A percentile compares a stretch with the other conserved stretches of the same genome.
Conservation (phyloP, 345 rosid genomes). For the Populus euphratica region DNA sequence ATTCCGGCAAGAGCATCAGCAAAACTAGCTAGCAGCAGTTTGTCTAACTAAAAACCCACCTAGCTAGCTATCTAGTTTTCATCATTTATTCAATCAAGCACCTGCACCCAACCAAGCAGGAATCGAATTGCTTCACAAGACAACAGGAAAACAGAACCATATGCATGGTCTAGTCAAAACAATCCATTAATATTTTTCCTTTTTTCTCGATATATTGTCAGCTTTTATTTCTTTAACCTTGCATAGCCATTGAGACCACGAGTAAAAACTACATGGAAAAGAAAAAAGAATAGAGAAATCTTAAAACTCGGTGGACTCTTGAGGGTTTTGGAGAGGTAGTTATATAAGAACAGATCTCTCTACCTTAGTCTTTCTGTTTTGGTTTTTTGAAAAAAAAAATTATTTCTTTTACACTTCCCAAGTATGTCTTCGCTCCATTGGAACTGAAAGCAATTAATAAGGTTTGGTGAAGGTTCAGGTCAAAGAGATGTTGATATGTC, state of each 20-base stretch:
- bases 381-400: not conserved
- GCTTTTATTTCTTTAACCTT: not conserved
- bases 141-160: not conserved
- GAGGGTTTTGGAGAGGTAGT: not conserved
- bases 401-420: not conserved
- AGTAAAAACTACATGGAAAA: not conserved
- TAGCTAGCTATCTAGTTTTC: not conserved
- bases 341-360: not conserved
- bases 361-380: not conserved
- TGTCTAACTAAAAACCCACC: not conserved
- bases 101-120: not conserved
- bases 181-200: not conserved
- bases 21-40: not conserved
- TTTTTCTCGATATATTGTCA: not conserved
- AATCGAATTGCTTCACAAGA: not conserved
- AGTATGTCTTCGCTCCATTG: not conserved
- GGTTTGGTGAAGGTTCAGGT: constrained; percentile 29
- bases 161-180: constrained; percentile 1
- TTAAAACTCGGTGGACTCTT: not conserved
- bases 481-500: constrained; percentile 22
- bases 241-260: not conserved
- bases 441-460: constrained; percentile 23
- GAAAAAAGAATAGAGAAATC: not conserved
- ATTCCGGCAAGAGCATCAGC: not conserved
- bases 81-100: not conserved